Evolutionary conservation across 1,284 basidiomycete species (phyloP).

Genomic region (Ustilago bromivora): DNA sequence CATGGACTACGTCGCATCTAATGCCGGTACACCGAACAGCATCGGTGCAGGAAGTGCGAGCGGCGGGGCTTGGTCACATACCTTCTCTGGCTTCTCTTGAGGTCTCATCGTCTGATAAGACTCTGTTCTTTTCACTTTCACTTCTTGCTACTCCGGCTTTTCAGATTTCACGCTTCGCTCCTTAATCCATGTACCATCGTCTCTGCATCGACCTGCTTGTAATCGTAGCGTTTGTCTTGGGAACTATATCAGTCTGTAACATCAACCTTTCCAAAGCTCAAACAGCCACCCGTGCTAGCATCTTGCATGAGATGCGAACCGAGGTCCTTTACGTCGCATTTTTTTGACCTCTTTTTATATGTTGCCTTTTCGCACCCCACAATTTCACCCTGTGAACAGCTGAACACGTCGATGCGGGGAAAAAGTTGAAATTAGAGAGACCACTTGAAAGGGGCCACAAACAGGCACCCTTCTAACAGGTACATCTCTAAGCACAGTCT

Average conservation of each 20-base stretch:
- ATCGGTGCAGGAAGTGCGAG: constrained; percentile 36
- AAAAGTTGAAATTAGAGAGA: too few relatives aligned
- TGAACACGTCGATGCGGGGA: too few relatives aligned
- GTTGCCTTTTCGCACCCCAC: too few relatives aligned
- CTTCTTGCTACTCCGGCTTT: neutral
- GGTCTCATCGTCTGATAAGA: neutral
- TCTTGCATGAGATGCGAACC: too few relatives aligned
- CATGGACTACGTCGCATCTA: constrained; percentile 37
- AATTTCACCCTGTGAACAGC: too few relatives aligned
- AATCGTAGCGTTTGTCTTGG: neutral
- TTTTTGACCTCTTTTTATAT: too few relatives aligned
- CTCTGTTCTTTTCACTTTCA: neutral
- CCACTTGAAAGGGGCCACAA: too few relatives aligned
- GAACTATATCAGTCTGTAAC: neutral
- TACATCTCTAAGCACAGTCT: too few relatives aligned
- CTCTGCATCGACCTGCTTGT: neutral
- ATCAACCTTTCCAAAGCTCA: too few relatives aligned
- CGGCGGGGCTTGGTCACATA: constrained; percentile 34
- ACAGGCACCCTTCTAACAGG: too few relatives aligned
- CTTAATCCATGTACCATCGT: neutral
- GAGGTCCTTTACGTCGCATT: too few relatives aligned
- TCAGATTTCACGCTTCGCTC: neutral
- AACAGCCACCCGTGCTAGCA: too few relatives aligned
- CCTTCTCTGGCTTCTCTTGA: constrained; percentile 38
- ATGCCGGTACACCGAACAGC: constrained; percentile 36